A percentile compares a stretch with the other conserved stretches of the same genome.
These are phyloP conservation scores for Chlorella sp. DNA, from an alignment of 139 green algal species.

Conservation along the genomic window DNA sequence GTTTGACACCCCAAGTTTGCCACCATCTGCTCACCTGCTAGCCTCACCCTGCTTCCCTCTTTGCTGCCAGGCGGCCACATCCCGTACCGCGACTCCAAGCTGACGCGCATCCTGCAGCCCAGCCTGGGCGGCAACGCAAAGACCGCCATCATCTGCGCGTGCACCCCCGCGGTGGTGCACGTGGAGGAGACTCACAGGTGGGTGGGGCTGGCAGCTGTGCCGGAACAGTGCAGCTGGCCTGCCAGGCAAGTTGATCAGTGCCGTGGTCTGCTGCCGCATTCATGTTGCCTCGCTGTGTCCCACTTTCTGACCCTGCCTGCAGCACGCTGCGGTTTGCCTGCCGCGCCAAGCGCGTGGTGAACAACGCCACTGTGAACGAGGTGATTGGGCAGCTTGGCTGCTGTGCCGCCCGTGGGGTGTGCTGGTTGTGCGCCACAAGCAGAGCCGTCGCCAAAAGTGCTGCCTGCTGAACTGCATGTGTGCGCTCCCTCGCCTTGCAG, in stretches of 20 bases:
- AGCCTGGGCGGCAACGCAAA: slow-evolving; percentile 96
- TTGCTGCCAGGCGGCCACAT: slow-evolving; percentile 74
- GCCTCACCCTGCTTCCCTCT: too few species aligned
- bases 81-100: slow-evolving; percentile 90
- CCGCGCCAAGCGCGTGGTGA: slow-evolving; percentile 94
- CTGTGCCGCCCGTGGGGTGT: too few species aligned
- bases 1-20: too few species aligned
- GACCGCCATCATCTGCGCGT: slow-evolving; percentile 94
- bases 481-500: too few species aligned
- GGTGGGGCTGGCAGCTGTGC: neutral
- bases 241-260: neutral
- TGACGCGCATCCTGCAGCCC: slow-evolving; percentile 93
- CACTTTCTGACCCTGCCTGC: neutral
- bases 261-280: too few species aligned
- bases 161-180: slow-evolving; percentile 83
- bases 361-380: slow-evolving; percentile 90
- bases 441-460: neutral
- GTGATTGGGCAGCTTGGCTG: neutral
- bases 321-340: slow-evolving; percentile 93
- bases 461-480: too few species aligned
- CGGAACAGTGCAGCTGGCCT: neutral
- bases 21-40: too few species aligned
- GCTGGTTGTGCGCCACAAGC: too few species aligned
- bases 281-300: neutral
- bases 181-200: slow-evolving; percentile 85